phyloP scores from a whole-genome alignment of 257 asterid genomes.

The Solanum pennellii region DNA sequence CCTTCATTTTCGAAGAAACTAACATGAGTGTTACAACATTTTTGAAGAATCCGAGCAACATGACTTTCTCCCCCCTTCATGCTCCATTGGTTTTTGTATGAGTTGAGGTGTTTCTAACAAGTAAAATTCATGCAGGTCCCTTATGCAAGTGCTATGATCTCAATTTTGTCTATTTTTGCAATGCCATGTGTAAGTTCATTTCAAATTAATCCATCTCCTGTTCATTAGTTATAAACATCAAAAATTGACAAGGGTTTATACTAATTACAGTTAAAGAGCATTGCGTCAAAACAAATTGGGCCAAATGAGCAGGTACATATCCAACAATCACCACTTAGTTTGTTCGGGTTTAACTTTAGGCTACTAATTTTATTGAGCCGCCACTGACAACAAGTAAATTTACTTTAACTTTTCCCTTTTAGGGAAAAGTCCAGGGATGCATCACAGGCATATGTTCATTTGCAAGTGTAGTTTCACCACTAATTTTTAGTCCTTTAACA shows the following conservation, averaged over 20 bases:
- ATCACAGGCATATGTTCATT: constrained; percentile 71
- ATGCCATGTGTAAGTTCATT: constrained; percentile 62
- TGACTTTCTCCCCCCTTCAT: not conserved
- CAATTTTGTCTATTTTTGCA: constrained; percentile 49
- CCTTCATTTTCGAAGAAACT: not conserved
- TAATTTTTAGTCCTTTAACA: constrained; percentile 77
- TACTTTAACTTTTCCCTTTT: not conserved
- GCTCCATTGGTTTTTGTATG: not conserved
- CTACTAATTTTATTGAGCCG: not conserved
- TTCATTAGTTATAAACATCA: not conserved
- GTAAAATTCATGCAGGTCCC: constrained; percentile 45
- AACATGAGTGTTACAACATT: not conserved
- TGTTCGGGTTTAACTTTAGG: not conserved
- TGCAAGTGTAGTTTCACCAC: constrained; percentile 61
- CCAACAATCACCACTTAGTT: not conserved
- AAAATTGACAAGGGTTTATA: not conserved
- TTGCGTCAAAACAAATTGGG: constrained; percentile 89
- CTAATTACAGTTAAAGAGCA: constrained; percentile 59
- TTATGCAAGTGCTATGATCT: constrained; percentile 54
- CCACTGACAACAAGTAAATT: not conserved
- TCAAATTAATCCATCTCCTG: not conserved
- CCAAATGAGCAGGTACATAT: constrained; percentile 65
- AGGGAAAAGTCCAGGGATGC: constrained; percentile 97
- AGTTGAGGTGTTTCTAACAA: not conserved
- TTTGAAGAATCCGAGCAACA: not conserved